Evolutionary conservation across 345 rosid genomes (phyloP), one percentile per base, ranked within the genome.

Genomic region (Eucalyptus pauciflora): DNA sequence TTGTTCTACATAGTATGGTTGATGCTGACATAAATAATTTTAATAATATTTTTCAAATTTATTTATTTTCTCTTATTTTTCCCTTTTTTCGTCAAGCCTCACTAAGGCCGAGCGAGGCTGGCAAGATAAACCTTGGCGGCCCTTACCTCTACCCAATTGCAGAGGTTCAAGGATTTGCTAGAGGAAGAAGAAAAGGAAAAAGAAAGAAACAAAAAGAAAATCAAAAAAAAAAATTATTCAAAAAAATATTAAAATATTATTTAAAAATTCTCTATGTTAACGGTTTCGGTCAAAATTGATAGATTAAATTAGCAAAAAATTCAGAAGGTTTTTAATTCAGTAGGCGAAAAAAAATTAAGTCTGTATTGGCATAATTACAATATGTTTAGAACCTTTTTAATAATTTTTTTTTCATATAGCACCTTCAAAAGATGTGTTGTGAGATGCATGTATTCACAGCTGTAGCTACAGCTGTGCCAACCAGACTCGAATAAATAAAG

Each of bases 81-180:
- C 11, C 13, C 2, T 56, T 56, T 54, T 56, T 8, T 56, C 0
- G 5, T 52, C 10, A 52, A 52, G 58, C 58, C 58, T 52, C 58
- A 52, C 58, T 18, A 18, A 52, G 58, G 58, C 0, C 2, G 0
- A 52, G 24, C 0, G 1, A 52, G 2, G 58, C 2, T 0, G 10
- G 58, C 24, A 52, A 18, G 58, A 4, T 52, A 52, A 52, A 52
- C 10, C 58, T 52, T 52, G 58, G 24, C 0, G 1, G 29, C 62
- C 5, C 62, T 56, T 22, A 10, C 29, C 29, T 56, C 29, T 56
- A 22, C 27, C 27, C 6, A 24, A 24, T 56, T 24, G 62, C 6
- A 22, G 0, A 22, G 29, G 62, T 56, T 12, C 29, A 8, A 56
- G 29, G 62, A 56, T 20, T 0, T 4, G 1, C 29, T 0, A 2